phyloP scores from a whole-genome alignment of 306 rosid genomes.

The Castanospermum australe region DNA sequence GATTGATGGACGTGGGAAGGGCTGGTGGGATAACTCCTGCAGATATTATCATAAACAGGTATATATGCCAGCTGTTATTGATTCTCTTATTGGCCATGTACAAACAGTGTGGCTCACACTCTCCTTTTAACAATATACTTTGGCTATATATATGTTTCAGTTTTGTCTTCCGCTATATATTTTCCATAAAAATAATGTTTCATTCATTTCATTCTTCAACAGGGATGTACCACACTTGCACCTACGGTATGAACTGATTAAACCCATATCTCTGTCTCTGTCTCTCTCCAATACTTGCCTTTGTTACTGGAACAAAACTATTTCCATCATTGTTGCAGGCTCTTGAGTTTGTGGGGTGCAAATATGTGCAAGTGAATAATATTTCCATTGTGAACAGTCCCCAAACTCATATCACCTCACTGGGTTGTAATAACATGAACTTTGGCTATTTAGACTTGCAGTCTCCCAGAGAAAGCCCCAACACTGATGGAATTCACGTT shows the following conservation, averaged over 20 bases:
- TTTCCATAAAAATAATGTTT: too few relatives aligned
- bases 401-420: not conserved
- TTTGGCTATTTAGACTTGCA: not conserved
- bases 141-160: not conserved
- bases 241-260: not conserved
- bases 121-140: not conserved
- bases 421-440: not conserved
- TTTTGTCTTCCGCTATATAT: not conserved
- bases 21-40: slow-evolving; percentile 29
- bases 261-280: not conserved
- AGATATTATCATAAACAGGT: slow-evolving; percentile 8
- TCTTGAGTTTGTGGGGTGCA: not conserved
- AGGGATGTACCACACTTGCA: not conserved
- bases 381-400: not conserved
- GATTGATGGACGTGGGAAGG: slow-evolving; percentile 15
- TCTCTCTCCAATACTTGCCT: not conserved
- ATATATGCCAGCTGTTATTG: not conserved
- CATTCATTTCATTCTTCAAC: not conserved
- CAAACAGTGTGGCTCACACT: not conserved
- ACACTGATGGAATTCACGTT: slow-evolving; percentile 13
- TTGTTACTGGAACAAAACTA: not conserved
- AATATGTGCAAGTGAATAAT: not conserved
- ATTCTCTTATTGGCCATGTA: not conserved
- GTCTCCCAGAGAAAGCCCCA: not conserved
- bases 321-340: not conserved